Evolutionary conservation across 2,329 filamentous ascomycete genomes (phyloP).

Genomic region (Cladosporium sp.): DNA sequence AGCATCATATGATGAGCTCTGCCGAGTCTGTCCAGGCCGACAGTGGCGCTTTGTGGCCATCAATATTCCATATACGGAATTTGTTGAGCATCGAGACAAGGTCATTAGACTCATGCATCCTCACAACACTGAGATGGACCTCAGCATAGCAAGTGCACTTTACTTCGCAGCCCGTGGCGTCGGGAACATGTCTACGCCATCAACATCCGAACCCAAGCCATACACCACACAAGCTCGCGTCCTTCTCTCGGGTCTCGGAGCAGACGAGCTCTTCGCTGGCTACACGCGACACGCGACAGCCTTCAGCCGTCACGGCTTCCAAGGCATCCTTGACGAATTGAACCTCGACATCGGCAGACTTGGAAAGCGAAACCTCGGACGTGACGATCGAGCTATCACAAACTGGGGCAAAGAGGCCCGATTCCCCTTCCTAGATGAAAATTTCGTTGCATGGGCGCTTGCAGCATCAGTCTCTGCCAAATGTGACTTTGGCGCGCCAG

Average conservation of each 20-base stretch:
- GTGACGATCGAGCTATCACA: slow-evolving; percentile 86
- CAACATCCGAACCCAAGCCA: slow-evolving; percentile 14
- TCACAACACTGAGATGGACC: slow-evolving; percentile 97
- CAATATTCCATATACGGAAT: slow-evolving; percentile 77
- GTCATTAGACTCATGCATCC: slow-evolving; percentile 80
- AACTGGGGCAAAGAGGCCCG: slow-evolving; percentile 86
- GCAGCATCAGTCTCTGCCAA: slow-evolving; percentile 73
- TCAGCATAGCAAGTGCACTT: slow-evolving; percentile 89
- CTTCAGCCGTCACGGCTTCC: slow-evolving; percentile 64
- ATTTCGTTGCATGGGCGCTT: slow-evolving; percentile 77
- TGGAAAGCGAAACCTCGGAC: slow-evolving; percentile 88
- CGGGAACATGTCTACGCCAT: slow-evolving; percentile 26
- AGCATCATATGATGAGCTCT: slow-evolving; percentile 72
- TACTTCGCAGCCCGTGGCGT: slow-evolving; percentile 84
- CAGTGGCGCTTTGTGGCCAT: slow-evolving; percentile 82
- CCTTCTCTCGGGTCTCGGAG: slow-evolving; percentile 85
- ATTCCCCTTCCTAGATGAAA: slow-evolving; percentile 88
- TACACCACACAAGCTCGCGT: slow-evolving; percentile 75
- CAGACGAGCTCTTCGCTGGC: slow-evolving; percentile 93
- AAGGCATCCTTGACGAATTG: slow-evolving; percentile 74
- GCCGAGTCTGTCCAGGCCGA: slow-evolving; percentile 62
- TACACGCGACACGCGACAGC: slow-evolving; percentile 81
- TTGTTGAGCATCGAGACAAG: slow-evolving; percentile 60
- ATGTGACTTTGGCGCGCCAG: slow-evolving; percentile 64
- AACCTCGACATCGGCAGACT: slow-evolving; percentile 80